A percentile compares a stretch with the other conserved stretches of the same genome.
phyloP scores from a whole-genome alignment of 441 rosid species.

The Brassica hybrid region DNA sequence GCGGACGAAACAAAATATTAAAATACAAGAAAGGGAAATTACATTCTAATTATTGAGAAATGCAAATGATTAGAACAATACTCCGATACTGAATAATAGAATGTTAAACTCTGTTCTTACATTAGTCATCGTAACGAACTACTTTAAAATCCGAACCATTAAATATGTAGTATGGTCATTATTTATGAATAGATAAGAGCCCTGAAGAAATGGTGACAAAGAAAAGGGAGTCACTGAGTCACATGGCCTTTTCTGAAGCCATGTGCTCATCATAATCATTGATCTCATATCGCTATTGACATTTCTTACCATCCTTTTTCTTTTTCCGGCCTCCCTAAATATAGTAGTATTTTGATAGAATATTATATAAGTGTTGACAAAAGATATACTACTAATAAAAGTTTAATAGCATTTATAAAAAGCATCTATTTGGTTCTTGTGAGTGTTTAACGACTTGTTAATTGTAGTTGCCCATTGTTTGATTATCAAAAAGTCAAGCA shows the following conservation, averaged over 20 bases:
- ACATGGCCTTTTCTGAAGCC: conserved; percentile 46
- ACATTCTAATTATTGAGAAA: conserved; percentile 33
- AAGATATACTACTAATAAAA: conserved; percentile 11
- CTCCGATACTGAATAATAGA: conserved; percentile 28
- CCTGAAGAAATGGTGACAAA: conserved; percentile 37
- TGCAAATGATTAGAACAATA: conserved; percentile 39
- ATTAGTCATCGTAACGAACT: conserved; percentile 32
- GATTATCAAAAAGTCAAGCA: conserved; percentile 36
- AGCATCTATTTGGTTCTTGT: conserved; percentile 31
- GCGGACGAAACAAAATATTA: conserved; percentile 7
- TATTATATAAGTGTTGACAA: conserved; percentile 27
- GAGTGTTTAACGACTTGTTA: conserved; percentile 30
- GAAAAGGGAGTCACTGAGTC: conserved; percentile 22
- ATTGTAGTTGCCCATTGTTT: conserved; percentile 32
- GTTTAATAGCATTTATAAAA: conserved; percentile 26
- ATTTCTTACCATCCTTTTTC: conserved; percentile 27
- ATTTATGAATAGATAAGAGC: conserved; percentile 34
- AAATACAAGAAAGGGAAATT: conserved; percentile 19
- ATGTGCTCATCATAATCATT: conserved; percentile 41
- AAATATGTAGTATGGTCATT: conserved; percentile 28
- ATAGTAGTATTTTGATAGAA: conserved; percentile 7
- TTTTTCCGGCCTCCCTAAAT: background rate
- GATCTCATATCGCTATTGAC: conserved; percentile 35
- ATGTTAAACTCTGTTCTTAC: conserved; percentile 26
- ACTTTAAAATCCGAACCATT: background rate